These are phyloP conservation scores for Venturia carpophila DNA, from an alignment of 2,329 filamentous ascomycete species.

Conservation along the genomic window DNA sequence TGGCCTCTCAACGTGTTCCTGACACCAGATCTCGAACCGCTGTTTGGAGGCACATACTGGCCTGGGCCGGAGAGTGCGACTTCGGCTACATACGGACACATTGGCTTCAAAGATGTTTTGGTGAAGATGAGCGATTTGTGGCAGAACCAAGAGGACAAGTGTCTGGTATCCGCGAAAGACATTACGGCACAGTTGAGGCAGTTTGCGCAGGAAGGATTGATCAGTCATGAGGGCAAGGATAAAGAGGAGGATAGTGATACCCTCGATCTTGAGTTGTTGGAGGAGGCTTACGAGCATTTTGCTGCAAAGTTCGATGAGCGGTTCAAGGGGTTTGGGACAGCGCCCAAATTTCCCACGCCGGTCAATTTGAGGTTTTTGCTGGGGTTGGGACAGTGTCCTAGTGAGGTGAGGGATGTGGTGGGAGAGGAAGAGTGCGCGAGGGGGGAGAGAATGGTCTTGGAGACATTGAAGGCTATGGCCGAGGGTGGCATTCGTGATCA, in stretches of 20 bases:
- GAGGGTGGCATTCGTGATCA: constrained; percentile 66
- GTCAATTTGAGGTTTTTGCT: constrained; percentile 78
- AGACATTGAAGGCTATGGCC: constrained; percentile 72
- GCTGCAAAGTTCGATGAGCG: constrained; percentile 68
- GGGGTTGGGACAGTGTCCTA: constrained; percentile 62
- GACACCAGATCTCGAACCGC: constrained; percentile 83
- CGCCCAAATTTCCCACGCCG: constrained; percentile 86
- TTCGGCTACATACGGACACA: constrained; percentile 39
- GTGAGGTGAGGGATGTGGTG: constrained; percentile 75
- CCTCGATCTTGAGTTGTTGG: constrained; percentile 80
- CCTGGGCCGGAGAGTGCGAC: constrained; percentile 61
- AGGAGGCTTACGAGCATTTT: constrained; percentile 81
- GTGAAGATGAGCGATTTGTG: constrained; percentile 68
- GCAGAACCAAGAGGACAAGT: constrained; percentile 75
- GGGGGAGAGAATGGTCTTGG: constrained; percentile 69
- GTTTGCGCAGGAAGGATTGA: constrained; percentile 81
- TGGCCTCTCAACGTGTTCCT: constrained; percentile 98
- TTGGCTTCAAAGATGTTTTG: constrained; percentile 77
- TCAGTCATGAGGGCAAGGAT: constrained; percentile 31
- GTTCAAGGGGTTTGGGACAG: constrained; percentile 65
- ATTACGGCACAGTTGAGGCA: constrained; percentile 73
- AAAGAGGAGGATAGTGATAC: constrained; percentile 50
- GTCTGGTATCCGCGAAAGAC: constrained; percentile 73
- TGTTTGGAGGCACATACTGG: constrained; percentile 97
- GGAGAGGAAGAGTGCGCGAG: constrained; percentile 67